Conservation (phyloP, 1,139 yeast genomes). For the Geotrichum klebahnii region DNA sequence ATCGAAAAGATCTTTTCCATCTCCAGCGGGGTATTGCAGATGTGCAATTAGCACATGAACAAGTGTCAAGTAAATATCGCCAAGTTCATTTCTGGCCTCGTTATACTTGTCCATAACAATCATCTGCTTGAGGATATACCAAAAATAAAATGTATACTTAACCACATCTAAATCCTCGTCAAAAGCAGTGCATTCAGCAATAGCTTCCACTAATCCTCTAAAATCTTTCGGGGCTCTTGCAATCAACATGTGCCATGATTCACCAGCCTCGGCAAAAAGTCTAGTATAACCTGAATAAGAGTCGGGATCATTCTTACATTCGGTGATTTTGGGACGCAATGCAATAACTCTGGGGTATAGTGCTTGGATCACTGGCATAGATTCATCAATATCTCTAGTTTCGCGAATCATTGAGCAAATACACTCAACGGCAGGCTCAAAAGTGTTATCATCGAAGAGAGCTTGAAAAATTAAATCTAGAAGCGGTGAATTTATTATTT, state of each 20-base stretch:
- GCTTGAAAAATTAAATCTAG: slow-evolving; percentile 68
- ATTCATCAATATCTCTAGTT: slow-evolving; percentile 61
- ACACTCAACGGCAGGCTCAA: slow-evolving; percentile 87
- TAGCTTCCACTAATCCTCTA: slow-evolving; percentile 68
- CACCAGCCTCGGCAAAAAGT: slow-evolving; percentile 88
- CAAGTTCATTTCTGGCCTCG: slow-evolving; percentile 54
- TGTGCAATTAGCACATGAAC: slow-evolving; percentile 66
- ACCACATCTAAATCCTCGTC: slow-evolving; percentile 85
- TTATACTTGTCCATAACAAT: slow-evolving; percentile 60
- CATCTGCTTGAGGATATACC: slow-evolving; percentile 80
- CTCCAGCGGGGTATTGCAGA: slow-evolving; percentile 65
- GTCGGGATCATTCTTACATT: slow-evolving; percentile 60
- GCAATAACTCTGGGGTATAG: slow-evolving; percentile 64
- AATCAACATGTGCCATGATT: slow-evolving; percentile 86
- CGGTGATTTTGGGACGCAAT: slow-evolving; percentile 50
- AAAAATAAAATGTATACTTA: slow-evolving; percentile 84
- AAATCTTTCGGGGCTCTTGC: slow-evolving; percentile 71
- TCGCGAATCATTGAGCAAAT: slow-evolving; percentile 73
- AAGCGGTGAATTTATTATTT: slow-evolving; percentile 58
- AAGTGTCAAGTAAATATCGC: slow-evolving; percentile 60
- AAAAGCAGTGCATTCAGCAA: slow-evolving; percentile 58
- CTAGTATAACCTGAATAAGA: slow-evolving; percentile 68
- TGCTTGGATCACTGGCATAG: slow-evolving; percentile 55
- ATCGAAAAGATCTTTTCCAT: slow-evolving; percentile 45
- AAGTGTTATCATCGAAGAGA: slow-evolving; percentile 58